phyloP scores from a whole-genome alignment of 306 rosid species.

The Medicago arabica region DNA sequence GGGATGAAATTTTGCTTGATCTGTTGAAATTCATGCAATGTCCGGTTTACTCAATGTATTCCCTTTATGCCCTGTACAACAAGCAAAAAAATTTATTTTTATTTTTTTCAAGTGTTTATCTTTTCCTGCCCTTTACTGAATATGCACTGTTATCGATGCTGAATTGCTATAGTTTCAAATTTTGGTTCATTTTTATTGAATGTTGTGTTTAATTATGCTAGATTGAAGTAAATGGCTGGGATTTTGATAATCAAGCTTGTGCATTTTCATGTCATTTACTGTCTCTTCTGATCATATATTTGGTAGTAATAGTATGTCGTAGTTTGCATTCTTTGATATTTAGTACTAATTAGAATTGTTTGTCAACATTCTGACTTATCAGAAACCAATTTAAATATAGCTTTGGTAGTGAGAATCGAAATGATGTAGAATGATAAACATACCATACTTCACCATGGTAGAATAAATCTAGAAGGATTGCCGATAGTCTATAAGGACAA shows the following conservation, averaged over 20 bases:
- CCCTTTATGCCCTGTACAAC: constrained; percentile 31
- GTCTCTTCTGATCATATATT: constrained; percentile 5
- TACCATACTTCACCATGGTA: neutral
- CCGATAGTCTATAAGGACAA: no score
- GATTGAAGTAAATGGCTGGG: constrained; percentile 7
- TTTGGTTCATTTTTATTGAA: constrained; percentile 1
- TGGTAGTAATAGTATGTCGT: neutral
- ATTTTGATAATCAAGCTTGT: neutral
- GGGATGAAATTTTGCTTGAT: constrained; percentile 42
- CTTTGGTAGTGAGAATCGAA: neutral
- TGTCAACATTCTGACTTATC: neutral
- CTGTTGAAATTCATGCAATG: constrained; percentile 51
- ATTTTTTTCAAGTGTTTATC: neutral
- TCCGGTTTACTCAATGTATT: constrained; percentile 59
- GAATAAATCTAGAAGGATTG: neutral
- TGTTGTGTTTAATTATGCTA: neutral
- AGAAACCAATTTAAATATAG: neutral
- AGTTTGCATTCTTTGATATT: neutral
- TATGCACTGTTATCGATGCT: no score
- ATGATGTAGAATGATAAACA: neutral
- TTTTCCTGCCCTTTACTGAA: neutral
- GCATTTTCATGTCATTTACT: neutral
- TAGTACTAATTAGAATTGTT: neutral
- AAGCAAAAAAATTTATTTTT: neutral
- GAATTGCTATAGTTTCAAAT: neutral